Evolutionary conservation across 495 filamentous ascomycete species (phyloP), one percentile per base, ranked within the genome.

Genomic region (Tuber umbilicatum): DNA sequence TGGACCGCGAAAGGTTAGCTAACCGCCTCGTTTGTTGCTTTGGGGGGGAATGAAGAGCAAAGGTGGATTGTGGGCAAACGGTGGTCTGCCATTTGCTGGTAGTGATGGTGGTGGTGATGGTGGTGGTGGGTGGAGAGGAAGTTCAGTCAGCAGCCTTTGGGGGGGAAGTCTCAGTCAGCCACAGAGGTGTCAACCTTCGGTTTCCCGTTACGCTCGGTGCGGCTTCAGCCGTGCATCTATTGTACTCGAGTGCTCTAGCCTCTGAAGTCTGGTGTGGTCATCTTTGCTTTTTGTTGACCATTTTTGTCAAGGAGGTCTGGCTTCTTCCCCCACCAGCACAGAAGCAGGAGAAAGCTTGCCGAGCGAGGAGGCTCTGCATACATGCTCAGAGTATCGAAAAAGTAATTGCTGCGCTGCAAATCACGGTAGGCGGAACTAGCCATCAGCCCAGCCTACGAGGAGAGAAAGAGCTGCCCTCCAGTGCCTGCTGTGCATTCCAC

Each of bases 11-110:
- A 73, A 74, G 77, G 75, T 69, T 68, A 78, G 74, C 77, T 79
- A 79, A 78, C 77, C 77, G 75, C 71, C 69, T 79, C 77, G 69
- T 78, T 78, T 79, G 75, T 47, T 74, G 69, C 77, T 78, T 41
- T 74, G 68, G 43, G 41, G 72, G 71, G 41, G 72, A 60, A 55
- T 50, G 47, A 71, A 60, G 37, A 16, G 41, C 47, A 70, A 64
- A 68, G 71, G 47, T 71, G 72, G 71, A 78, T 78, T 78, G 77
- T 78, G 76, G 75, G 73, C 73, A 72, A 77, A 75, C 76, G 68
- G 75, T 77, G 70, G 55, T 47, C 42, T 78, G 68, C 71, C 71
- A 78, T 78, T 78, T 68, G 77, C 55, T 67, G 40, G 43, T 69
- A 47, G 42, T 70, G 41, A 14, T 16, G 16, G 47, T 55, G 47